A percentile compares a stretch with the other conserved stretches of the same genome.
These are phyloP conservation scores for Candida methanosorbosa DNA, from an alignment of 805 yeast species.

Conservation along the genomic window DNA sequence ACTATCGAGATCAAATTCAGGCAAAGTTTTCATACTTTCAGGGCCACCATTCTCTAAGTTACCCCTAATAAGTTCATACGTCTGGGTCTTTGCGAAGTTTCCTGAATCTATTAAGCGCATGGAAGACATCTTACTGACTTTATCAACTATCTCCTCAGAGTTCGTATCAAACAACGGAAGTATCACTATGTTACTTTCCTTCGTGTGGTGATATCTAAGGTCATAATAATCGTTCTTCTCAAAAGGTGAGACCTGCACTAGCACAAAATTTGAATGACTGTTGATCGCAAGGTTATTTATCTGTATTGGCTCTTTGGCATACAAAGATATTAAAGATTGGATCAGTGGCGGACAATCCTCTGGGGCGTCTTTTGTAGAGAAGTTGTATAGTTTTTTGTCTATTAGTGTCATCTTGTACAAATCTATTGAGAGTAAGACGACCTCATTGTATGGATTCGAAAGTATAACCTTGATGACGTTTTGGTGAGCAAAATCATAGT, in stretches of 20 bases:
- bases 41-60: too few relatives aligned
- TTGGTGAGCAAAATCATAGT: constrained; percentile 1
- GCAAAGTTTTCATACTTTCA: too few relatives aligned
- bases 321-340: neutral
- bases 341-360: neutral
- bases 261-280: neutral
- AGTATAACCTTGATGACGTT: neutral
- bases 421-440: constrained; percentile 3
- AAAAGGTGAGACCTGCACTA: neutral
- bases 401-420: too few relatives aligned
- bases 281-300: neutral
- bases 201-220: neutral
- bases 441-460: neutral
- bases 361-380: too few relatives aligned
- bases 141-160: too few relatives aligned
- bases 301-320: neutral
- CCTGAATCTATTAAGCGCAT: too few relatives aligned
- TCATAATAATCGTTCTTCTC: neutral
- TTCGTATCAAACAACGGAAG: too few relatives aligned
- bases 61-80: too few relatives aligned
- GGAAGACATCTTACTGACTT: too few relatives aligned
- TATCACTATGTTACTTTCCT: neutral
- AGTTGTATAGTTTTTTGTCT: too few relatives aligned
- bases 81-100: too few relatives aligned
- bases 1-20: too few relatives aligned